phyloP scores from a whole-genome alignment of 148 eudicot species.

The Vaccinium myrtillus region DNA sequence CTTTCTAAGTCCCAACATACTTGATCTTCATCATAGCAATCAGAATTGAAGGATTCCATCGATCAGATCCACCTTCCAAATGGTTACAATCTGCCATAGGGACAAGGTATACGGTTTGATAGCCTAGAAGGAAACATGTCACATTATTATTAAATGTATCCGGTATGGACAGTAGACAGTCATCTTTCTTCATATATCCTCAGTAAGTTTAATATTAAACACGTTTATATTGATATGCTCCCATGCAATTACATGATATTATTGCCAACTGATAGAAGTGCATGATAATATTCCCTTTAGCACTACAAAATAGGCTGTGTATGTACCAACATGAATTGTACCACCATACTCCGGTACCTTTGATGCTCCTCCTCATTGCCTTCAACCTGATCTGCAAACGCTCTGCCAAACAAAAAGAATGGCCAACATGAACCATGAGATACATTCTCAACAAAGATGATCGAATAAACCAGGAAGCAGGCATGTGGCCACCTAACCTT shows the following conservation, averaged over 20 bases:
- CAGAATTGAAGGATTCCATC: neutral
- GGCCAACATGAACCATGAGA: conserved; percentile 27
- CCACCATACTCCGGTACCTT: conserved; percentile 80
- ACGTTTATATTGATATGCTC: neutral
- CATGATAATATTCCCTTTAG: conserved; percentile 3
- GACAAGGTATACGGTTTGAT: neutral
- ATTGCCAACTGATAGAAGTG: neutral
- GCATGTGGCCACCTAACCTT: neutral
- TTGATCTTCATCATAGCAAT: neutral
- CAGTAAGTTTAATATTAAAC: neutral
- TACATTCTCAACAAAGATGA: conserved; percentile 12
- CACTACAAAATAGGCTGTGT: neutral
- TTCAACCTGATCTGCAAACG: conserved; percentile 89
- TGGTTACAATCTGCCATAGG: neutral
- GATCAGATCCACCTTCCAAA: neutral
- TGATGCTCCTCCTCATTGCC: conserved; percentile 80
- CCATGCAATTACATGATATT: neutral
- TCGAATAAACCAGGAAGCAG: neutral
- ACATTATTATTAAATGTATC: neutral
- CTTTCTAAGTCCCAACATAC: neutral
- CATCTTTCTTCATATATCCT: neutral
- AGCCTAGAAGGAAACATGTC: neutral
- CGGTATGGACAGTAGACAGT: neutral
- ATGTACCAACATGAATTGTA: conserved; percentile 67
- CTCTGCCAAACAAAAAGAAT: conserved; percentile 53